A percentile compares a stretch with the other conserved stretches of the same genome.
These are phyloP conservation scores for Alternaria incomplexa DNA, from an alignment of 2,329 filamentous ascomycete genomes.

Conservation along the genomic window DNA sequence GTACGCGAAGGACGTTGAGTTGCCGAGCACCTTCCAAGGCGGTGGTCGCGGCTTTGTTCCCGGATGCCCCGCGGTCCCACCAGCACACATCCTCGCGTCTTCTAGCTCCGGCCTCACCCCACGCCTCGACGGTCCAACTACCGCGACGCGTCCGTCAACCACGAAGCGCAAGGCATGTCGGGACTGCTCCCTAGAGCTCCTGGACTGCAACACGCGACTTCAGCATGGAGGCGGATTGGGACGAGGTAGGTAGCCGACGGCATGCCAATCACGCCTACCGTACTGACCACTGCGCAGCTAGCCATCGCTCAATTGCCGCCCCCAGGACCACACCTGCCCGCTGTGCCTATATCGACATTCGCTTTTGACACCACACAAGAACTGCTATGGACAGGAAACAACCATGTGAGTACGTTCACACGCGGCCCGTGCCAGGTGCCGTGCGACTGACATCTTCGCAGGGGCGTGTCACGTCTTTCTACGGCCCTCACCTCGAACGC, in stretches of 20 bases:
- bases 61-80: conserved; percentile 16
- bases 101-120: conserved; percentile 29
- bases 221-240: conserved; percentile 61
- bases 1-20: background rate
- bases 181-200: conserved; percentile 15
- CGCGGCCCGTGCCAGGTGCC: background rate
- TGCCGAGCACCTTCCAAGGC: background rate
- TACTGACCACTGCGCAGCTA: conserved; percentile 61
- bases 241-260: conserved; percentile 48
- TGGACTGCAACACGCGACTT: conserved; percentile 29
- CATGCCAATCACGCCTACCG: background rate
- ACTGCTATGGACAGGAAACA: conserved; percentile 90
- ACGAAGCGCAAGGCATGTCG: conserved; percentile 37
- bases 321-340: conserved; percentile 69
- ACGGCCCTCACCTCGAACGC: conserved; percentile 79
- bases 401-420: conserved; percentile 68
- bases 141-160: conserved; percentile 25
- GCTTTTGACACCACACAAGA: conserved; percentile 91
- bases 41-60: conserved; percentile 2
- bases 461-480: conserved; percentile 90
- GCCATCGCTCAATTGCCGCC: conserved; percentile 82
- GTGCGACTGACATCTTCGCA: conserved; percentile 48
- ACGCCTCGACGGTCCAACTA: conserved; percentile 18
- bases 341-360: conserved; percentile 77
- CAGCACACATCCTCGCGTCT: conserved; percentile 22